Base-by-base conservation (phyloP, 2,329 filamentous ascomycete genomes). In the Sclerotinia minor region DNA sequence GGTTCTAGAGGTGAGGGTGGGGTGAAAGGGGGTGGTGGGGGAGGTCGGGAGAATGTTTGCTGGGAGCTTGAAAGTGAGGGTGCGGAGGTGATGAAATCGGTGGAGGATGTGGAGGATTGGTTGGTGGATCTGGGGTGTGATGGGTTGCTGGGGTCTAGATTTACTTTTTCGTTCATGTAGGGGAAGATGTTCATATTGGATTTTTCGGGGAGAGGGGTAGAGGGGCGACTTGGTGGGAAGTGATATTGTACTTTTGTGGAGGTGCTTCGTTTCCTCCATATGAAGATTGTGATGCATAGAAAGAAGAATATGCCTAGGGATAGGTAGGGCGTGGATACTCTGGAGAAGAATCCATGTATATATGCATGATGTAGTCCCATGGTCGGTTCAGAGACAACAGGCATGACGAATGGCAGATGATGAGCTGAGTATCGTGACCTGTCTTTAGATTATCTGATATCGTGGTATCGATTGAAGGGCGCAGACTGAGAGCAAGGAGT, bases 281-380 rank as follows among this genome's bases (percentile, higher is more conserved):
- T 67, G 44, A 55, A 65, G 29, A 67, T 49, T 15, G 66, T 64
- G 55, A 71, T 55, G 49, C 57, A 59, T 29, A 71, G 38, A 35
- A 71, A 35, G 45, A 71, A n/a, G 59, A 69, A n/a, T 9, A 45
- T 59, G 41, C 68, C 60, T 15, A 71, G 53, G 54, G 68, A 54
- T 5, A 70, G 64, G 47, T 67, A 67, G 35, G 53, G 53, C 19
- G 35, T 9, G 15, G 53, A 38, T 29, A 70, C 29, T 17, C 21
- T 49, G 35, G 68, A 52, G 50, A 68, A 67, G 26, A 47, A 54
- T n/a, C 41, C 44, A 17, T 45, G 29, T 26, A 41, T 13, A 26
- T 50, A 49, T 19, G 21, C 7, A 19, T 32, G 4, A 47, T 17
- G 29, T 29, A 49, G 41, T 26, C 29, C 49, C 50, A 58, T 52